Conservation (phyloP, 495 filamentous ascomycete species). For the Haplographium delicatum region DNA sequence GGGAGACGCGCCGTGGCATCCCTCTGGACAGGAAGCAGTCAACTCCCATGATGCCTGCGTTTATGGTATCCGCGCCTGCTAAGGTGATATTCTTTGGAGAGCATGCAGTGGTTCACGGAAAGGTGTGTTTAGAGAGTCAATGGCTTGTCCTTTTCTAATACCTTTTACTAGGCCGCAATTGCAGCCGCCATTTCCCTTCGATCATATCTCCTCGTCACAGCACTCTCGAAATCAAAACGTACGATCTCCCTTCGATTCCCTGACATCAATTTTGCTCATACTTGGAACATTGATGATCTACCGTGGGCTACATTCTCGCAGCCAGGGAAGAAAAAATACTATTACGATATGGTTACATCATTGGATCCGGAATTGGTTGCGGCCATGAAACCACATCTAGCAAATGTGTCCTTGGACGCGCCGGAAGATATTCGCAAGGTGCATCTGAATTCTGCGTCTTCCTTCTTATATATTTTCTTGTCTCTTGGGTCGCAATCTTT, state of each 20-base stretch:
- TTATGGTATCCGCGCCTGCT: conserved; percentile 95
- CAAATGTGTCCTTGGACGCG: conserved; percentile 57
- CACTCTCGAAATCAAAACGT: conserved; percentile 77
- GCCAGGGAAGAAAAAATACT: conserved; percentile 82
- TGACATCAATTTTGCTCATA: conserved; percentile 79
- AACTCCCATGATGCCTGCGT: conserved; percentile 69
- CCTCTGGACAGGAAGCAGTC: conserved; percentile 44
- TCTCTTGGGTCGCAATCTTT: conserved; percentile 75
- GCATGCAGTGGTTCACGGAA: conserved; percentile 94
- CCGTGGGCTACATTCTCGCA: conserved; percentile 79
- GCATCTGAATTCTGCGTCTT: conserved; percentile 69
- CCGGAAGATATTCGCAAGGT: conserved; percentile 66
- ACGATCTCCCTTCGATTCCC: conserved; percentile 83
- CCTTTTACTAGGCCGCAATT: conserved; percentile 62
- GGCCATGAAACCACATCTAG: conserved; percentile 71
- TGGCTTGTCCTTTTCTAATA: background rate
- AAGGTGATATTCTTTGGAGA: conserved; percentile 98
- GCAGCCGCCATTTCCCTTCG: conserved; percentile 90
- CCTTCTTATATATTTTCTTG: conserved; percentile 90
- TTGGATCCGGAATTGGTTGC: conserved; percentile 76
- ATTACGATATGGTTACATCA: conserved; percentile 80
- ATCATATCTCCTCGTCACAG: conserved; percentile 91
- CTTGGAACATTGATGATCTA: conserved; percentile 84
- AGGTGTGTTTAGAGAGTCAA: conserved; percentile 42
- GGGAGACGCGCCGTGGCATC: conserved; percentile 15